phyloP scores from a whole-genome alignment of 768 basidiomycete species.

The Boletus rubescentipes region DNA sequence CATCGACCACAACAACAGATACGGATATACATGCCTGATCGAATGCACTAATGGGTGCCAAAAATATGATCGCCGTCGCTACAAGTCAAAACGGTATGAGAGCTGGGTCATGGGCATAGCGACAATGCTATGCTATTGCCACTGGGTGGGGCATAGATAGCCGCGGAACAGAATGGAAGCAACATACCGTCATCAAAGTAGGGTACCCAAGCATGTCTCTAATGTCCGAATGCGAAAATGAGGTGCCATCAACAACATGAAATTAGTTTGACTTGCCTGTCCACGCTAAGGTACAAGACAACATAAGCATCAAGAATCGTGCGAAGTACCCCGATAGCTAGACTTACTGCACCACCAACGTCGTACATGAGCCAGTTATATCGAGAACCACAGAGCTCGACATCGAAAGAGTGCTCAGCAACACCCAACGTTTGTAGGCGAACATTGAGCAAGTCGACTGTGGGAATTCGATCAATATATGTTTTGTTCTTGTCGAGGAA shows the following conservation, averaged over 20 bases:
- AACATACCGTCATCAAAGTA: conserved; percentile 80
- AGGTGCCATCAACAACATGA: conserved; percentile 14
- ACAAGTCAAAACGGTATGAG: conserved; percentile 10
- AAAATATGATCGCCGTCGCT: conserved; percentile 85
- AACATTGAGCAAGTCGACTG: conserved; percentile 77
- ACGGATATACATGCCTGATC: conserved; percentile 60
- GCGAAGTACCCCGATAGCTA: not conserved
- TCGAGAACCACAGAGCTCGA: conserved; percentile 57
- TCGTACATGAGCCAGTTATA: conserved; percentile 83
- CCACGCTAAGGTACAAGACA: conserved; percentile 45
- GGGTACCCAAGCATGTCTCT: conserved; percentile 81
- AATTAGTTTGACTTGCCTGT: conserved; percentile 44
- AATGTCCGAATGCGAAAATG: conserved; percentile 15
- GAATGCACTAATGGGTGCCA: conserved; percentile 84
- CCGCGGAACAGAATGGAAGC: conserved; percentile 5
- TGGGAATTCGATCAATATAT: conserved; percentile 1
- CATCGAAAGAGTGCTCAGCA: conserved; percentile 71
- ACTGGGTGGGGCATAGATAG: conserved; percentile 9
- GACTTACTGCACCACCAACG: conserved; percentile 76
- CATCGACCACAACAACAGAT: not conserved
- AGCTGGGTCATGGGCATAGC: conserved; percentile 7
- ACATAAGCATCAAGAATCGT: not conserved
- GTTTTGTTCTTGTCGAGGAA: not conserved
- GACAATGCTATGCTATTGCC: conserved; percentile 20
- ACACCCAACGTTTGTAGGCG: conserved; percentile 81